These are phyloP conservation scores for Spencermartinsiella europaea DNA, from an alignment of 805 yeast genomes.

Conservation along the genomic window DNA sequence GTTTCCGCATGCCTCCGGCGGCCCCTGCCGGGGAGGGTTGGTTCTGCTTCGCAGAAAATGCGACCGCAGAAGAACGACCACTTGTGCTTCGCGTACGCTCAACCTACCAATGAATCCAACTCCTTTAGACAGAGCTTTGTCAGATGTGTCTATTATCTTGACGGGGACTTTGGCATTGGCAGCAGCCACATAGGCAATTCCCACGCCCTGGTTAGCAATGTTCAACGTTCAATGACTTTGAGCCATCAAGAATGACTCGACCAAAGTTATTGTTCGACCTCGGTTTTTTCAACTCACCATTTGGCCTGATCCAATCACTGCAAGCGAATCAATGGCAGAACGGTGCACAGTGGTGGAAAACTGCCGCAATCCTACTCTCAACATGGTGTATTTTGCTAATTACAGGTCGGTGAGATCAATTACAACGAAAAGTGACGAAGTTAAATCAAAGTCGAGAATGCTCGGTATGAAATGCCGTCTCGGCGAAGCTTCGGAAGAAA, in stretches of 20 bases:
- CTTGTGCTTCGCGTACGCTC: background rate
- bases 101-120: constrained; percentile 26
- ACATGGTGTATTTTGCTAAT: too few species aligned
- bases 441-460: too few species aligned
- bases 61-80: too few species aligned
- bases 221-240: constrained; percentile 1
- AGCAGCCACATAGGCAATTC: constrained; percentile 41
- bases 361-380: background rate
- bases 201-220: constrained; percentile 37
- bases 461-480: too few species aligned
- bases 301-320: constrained; percentile 41
- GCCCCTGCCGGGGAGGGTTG: too few species aligned
- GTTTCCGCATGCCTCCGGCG: too few species aligned
- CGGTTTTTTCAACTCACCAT: constrained; percentile 28
- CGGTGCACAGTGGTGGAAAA: background rate
- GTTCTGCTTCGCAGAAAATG: too few species aligned
- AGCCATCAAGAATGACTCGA: background rate
- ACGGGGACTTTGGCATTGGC: constrained; percentile 35
- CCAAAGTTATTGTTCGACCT: background rate
- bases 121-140: constrained; percentile 31
- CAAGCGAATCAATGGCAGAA: constrained; percentile 22
- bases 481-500: too few species aligned
- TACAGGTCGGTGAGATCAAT: too few species aligned
- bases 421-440: background rate
- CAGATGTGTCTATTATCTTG: constrained; percentile 32